Evolutionary conservation across 192 early-diverging fungal species (phyloP).

Genomic region (Dissophora globulifera): DNA sequence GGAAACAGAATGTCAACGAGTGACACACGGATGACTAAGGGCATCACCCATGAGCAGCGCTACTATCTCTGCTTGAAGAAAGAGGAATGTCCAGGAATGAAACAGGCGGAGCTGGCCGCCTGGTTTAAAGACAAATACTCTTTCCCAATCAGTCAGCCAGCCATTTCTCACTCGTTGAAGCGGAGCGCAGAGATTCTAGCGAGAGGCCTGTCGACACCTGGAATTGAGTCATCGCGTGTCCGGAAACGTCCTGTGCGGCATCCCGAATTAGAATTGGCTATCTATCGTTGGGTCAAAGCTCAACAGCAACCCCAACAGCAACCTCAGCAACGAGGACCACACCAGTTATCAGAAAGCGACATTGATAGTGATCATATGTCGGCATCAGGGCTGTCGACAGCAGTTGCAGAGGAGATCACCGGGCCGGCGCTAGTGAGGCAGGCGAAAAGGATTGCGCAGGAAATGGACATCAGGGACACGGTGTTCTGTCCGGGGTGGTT

Average conservation of each 20-base stretch:
- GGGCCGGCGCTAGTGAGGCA: constrained; percentile 26
- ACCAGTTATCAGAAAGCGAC: not conserved
- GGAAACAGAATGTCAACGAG: not conserved
- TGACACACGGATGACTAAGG: constrained; percentile 17
- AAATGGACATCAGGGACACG: constrained; percentile 35
- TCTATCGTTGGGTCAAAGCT: constrained; percentile 35
- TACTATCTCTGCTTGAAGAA: constrained; percentile 49
- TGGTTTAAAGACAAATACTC: constrained; percentile 31
- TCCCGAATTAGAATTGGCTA: constrained; percentile 31
- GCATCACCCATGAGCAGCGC: constrained; percentile 44
- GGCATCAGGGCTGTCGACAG: not conserved
- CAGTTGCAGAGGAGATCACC: constrained; percentile 9
- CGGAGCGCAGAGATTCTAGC: constrained; percentile 26
- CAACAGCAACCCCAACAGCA: constrained; percentile 17
- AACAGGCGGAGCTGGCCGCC: constrained; percentile 32
- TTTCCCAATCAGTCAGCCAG: constrained; percentile 33
- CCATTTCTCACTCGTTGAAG: constrained; percentile 43
- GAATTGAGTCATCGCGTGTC: constrained; percentile 26
- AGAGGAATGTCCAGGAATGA: constrained; percentile 34
- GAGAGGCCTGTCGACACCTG: constrained; percentile 6
- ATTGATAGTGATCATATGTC: not conserved
- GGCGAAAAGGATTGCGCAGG: constrained; percentile 32
- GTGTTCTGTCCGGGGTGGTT: constrained; percentile 50
- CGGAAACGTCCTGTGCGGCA: constrained; percentile 42
- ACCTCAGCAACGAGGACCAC: not conserved